Conservation (phyloP, 2,329 filamentous ascomycete genomes). For the Paracoccidioides lutzii region DNA sequence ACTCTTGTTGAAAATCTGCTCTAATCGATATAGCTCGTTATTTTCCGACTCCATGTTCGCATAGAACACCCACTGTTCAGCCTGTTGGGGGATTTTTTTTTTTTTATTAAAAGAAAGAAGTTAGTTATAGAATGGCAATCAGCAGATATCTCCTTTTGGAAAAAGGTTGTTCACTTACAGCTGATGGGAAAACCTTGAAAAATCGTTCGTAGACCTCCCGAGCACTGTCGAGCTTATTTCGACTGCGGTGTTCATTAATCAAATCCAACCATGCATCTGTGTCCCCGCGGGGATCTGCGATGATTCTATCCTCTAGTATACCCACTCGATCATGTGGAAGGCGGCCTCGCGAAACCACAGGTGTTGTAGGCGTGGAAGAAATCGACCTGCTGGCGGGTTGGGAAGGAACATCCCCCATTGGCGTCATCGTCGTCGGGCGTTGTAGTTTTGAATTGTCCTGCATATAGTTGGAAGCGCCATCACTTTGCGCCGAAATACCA, state of each 20-base stretch:
- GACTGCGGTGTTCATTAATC: slow-evolving; percentile 71
- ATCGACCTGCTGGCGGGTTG: slow-evolving; percentile 26
- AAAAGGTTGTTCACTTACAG: slow-evolving; percentile 51
- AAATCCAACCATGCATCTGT: slow-evolving; percentile 82
- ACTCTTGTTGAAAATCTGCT: slow-evolving; percentile 70
- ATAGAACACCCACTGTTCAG: slow-evolving; percentile 81
- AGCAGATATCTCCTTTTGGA: neutral
- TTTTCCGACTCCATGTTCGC: slow-evolving; percentile 79
- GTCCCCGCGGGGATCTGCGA: slow-evolving; percentile 84
- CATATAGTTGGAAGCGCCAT: slow-evolving; percentile 24
- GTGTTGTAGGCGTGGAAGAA: slow-evolving; percentile 30
- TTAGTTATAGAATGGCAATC: neutral
- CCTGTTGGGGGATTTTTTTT: slow-evolving; percentile 39
- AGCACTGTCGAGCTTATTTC: slow-evolving; percentile 69
- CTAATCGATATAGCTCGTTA: slow-evolving; percentile 68
- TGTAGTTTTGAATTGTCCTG: slow-evolving; percentile 15
- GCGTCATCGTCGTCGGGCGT: neutral
- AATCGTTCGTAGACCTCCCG: slow-evolving; percentile 75
- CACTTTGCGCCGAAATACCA: slow-evolving; percentile 35
- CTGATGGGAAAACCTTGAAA: slow-evolving; percentile 73
- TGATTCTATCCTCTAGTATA: slow-evolving; percentile 78
- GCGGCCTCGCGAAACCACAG: slow-evolving; percentile 39
- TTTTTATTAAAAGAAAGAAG: slow-evolving; percentile 2
- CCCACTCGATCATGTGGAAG: slow-evolving; percentile 61
- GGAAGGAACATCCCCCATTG: slow-evolving; percentile 9